These are phyloP conservation scores for Delphinella strobiligena DNA, from an alignment of 2,329 filamentous ascomycete species.

Conservation along the genomic window DNA sequence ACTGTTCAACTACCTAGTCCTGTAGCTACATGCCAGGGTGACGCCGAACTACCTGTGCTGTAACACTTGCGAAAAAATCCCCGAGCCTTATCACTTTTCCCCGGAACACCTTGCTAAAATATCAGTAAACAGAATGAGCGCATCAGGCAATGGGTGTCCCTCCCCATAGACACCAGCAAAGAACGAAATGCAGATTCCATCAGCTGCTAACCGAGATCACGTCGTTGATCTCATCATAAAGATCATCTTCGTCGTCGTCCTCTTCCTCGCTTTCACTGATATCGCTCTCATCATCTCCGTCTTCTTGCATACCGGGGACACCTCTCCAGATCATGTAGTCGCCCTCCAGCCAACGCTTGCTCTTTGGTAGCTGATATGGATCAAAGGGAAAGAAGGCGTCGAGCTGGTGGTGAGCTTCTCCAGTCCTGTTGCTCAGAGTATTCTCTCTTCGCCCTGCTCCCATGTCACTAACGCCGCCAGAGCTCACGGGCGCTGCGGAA, in stretches of 20 bases:
- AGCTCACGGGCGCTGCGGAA: conserved; percentile 18
- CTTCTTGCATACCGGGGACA: conserved; percentile 50
- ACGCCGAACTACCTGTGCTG: neutral
- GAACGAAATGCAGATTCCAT: conserved; percentile 4
- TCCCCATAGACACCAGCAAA: too few species aligned
- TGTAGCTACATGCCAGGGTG: too few species aligned
- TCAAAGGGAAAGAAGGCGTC: conserved; percentile 97
- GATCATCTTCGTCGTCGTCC: conserved; percentile 21
- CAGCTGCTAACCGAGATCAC: conserved; percentile 4
- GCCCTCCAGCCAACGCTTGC: conserved; percentile 74
- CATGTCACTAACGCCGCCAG: conserved; percentile 37
- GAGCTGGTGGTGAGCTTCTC: conserved; percentile 71
- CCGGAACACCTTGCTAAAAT: neutral
- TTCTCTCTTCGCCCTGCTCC: conserved; percentile 43
- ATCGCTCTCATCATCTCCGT: conserved; percentile 42
- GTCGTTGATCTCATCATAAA: conserved; percentile 14
- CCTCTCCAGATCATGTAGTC: conserved; percentile 75
- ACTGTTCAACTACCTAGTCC: too few species aligned
- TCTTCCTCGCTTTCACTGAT: conserved; percentile 26
- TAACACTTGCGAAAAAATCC: neutral
- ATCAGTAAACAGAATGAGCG: too few species aligned
- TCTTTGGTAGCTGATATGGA: conserved; percentile 80
- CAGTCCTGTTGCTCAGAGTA: conserved; percentile 40
- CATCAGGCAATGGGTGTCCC: too few species aligned
- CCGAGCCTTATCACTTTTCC: neutral